Evolutionary conservation across 1,284 basidiomycete genomes (phyloP).

Genomic region (Exobasidium cylindrosporum): DNA sequence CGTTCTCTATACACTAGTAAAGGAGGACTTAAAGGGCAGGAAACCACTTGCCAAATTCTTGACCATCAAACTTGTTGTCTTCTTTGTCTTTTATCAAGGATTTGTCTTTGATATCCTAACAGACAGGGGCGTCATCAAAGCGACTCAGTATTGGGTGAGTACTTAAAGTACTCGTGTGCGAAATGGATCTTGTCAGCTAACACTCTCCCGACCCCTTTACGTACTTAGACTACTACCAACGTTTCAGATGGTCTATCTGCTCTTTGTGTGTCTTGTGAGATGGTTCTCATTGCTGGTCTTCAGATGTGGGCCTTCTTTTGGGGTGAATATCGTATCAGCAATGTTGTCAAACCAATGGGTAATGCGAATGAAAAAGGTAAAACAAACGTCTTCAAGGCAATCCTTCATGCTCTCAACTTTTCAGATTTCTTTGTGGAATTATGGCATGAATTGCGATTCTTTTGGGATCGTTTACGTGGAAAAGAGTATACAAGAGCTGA

Average conservation of each 20-base stretch:
- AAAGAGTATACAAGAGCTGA: conserved; percentile 25
- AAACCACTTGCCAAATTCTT: conserved; percentile 78
- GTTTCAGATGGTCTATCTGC: conserved; percentile 77
- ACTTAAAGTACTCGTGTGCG: too few relatives aligned
- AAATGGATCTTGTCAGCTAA: too few relatives aligned
- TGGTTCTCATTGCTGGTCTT: conserved; percentile 72
- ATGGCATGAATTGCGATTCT: conserved; percentile 23
- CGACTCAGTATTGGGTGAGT: conserved; percentile 65
- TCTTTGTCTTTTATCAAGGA: conserved; percentile 59
- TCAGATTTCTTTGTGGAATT: conserved; percentile 22
- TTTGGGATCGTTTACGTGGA: conserved; percentile 23
- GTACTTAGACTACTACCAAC: conserved; percentile 33
- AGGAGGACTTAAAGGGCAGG: conserved; percentile 71
- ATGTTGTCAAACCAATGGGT: not conserved
- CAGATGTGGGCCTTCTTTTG: conserved; percentile 79
- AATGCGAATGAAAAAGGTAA: conserved; percentile 17
- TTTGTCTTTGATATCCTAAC: conserved; percentile 56
- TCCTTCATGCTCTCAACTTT: conserved; percentile 24
- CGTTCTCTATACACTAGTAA: conserved; percentile 75
- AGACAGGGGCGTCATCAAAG: conserved; percentile 56
- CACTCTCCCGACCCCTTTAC: not conserved
- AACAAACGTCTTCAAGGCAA: conserved; percentile 14
- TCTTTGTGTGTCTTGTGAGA: conserved; percentile 76
- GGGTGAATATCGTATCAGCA: conserved; percentile 62
- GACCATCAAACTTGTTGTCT: conserved; percentile 64